Evolutionary conservation across 2,329 filamentous ascomycete species (phyloP).

Genomic region (Trichophyton schoenleinii): DNA sequence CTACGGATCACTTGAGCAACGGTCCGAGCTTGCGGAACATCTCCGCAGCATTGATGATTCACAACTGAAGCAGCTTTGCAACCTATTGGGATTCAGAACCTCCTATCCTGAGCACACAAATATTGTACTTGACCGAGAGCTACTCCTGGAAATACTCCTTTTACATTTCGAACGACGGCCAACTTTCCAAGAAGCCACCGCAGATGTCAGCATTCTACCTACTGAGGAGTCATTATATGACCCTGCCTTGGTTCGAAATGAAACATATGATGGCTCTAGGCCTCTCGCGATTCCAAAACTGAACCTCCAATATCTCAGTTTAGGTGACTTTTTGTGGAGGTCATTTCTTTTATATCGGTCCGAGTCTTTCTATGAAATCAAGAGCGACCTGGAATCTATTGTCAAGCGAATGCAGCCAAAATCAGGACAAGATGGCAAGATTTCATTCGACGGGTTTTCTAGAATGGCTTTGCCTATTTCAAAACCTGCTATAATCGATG

Average conservation of each 20-base stretch:
- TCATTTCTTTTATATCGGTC: constrained; percentile 78
- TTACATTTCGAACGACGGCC: constrained; percentile 62
- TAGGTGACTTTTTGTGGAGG: constrained; percentile 94
- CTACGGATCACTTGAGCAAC: constrained; percentile 72
- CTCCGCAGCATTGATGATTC: constrained; percentile 59
- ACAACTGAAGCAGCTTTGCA: constrained; percentile 59
- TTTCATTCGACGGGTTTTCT: constrained; percentile 68
- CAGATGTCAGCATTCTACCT: constrained; percentile 62
- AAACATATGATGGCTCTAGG: constrained; percentile 72
- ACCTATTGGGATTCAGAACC: constrained; percentile 62
- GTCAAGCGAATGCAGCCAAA: constrained; percentile 68
- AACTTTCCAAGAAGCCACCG: constrained; percentile 69
- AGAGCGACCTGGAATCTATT: constrained; percentile 76
- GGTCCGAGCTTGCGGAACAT: constrained; percentile 64
- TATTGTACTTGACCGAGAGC: constrained; percentile 46
- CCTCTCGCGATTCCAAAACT: constrained; percentile 87
- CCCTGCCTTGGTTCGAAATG: constrained; percentile 61
- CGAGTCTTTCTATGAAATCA: constrained; percentile 86
- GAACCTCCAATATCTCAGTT: constrained; percentile 87
- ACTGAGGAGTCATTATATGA: constrained; percentile 76
- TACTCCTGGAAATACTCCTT: constrained; percentile 54
- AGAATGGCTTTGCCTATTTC: constrained; percentile 82
- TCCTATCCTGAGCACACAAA: constrained; percentile 63
- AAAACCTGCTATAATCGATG: constrained; percentile 76
- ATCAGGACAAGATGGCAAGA: constrained; percentile 45